These are phyloP conservation scores for Emericellopsis cladophorae DNA, from an alignment of 2,329 filamentous ascomycete genomes.

Conservation along the genomic window DNA sequence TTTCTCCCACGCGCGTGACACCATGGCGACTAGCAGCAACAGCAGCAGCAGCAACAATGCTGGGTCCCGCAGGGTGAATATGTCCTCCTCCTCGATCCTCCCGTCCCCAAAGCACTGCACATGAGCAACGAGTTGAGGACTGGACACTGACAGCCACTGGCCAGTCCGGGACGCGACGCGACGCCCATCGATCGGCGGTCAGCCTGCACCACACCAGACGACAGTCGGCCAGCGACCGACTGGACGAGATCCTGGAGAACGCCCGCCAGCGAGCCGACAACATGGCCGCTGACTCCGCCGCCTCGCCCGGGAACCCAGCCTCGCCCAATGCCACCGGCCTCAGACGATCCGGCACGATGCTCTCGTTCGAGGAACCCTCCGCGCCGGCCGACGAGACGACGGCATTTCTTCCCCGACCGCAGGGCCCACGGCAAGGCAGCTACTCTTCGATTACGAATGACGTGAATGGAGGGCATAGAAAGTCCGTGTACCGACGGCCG, in stretches of 20 bases:
- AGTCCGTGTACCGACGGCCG: neutral
- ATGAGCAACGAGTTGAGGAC: neutral
- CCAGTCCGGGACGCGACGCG: conserved; percentile 1
- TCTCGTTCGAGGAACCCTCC: conserved; percentile 6
- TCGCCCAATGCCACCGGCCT: neutral
- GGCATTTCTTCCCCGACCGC: conserved; percentile 1
- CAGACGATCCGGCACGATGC: conserved; percentile 1
- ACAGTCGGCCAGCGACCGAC: conserved; percentile 23
- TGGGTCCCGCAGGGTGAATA: neutral
- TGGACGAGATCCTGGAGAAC: conserved; percentile 32
- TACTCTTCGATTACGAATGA: neutral
- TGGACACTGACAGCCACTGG: neutral
- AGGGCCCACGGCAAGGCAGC: too few relatives aligned
- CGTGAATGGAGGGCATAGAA: neutral
- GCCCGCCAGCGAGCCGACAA: conserved; percentile 28
- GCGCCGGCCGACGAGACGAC: conserved; percentile 26
- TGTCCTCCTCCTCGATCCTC: neutral
- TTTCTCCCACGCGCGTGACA: neutral
- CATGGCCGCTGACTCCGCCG: conserved; percentile 15
- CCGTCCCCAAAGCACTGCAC: neutral
- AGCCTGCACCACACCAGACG: conserved; percentile 8
- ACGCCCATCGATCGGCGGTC: neutral
- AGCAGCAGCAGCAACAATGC: neutral
- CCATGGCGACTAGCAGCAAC: neutral
- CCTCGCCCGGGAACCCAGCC: conserved; percentile 6